Evolutionary conservation across 148 eudicot species (phyloP).

Genomic region (Camellia japonica): DNA sequence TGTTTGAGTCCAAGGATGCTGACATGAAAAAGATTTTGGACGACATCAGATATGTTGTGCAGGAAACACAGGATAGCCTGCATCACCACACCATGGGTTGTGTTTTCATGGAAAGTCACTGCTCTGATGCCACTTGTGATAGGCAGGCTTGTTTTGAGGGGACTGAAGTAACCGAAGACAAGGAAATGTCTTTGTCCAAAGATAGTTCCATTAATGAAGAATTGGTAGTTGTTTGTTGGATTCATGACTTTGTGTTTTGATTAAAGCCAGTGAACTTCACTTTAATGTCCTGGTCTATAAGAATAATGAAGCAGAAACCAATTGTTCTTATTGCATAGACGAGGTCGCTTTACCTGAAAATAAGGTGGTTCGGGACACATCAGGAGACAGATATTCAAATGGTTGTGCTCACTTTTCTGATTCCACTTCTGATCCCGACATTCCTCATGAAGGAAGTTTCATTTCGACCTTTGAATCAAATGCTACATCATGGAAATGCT

Average conservation of each 20-base stretch:
- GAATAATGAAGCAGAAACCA: constrained; percentile 48
- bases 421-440: constrained; percentile 70
- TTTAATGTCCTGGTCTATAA: constrained; percentile 59
- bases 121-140: constrained; percentile 29
- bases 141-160: constrained; percentile 29
- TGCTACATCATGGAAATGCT: constrained; percentile 46
- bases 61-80: constrained; percentile 39
- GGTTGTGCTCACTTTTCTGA: constrained; percentile 67
- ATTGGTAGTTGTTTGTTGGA: constrained; percentile 46
- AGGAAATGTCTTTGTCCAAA: constrained; percentile 41
- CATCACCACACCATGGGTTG: constrained; percentile 35
- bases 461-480: constrained; percentile 57
- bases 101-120: constrained; percentile 38
- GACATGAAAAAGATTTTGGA: constrained; percentile 51
- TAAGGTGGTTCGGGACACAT: constrained; percentile 34
- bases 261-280: constrained; percentile 55
- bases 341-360: constrained; percentile 87
- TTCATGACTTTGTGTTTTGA: constrained; percentile 57
- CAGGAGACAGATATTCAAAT: constrained; percentile 47
- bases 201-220: constrained; percentile 38
- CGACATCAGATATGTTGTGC: constrained; percentile 54
- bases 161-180: constrained; percentile 28
- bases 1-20: constrained; percentile 64
- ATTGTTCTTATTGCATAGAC: constrained; percentile 83
- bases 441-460: constrained; percentile 73